Base-by-base conservation (phyloP, 2,329 filamentous ascomycete species). In the Bipolaris zeicola region DNA sequence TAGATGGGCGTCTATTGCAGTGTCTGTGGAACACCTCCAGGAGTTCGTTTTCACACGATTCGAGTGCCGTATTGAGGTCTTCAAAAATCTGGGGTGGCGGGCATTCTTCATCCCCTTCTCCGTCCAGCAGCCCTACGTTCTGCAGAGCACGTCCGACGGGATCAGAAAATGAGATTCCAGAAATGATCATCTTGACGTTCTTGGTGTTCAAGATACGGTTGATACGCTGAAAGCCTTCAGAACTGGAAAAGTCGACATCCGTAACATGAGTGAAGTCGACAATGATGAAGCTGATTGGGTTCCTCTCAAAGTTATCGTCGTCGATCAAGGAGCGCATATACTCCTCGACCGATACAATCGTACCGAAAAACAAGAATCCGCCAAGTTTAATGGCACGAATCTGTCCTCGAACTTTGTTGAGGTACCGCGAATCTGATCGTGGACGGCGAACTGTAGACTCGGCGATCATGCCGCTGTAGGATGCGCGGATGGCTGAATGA, bases 301-400 rank as follows among this genome's bases (percentile, higher is more conserved):
- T 85, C 62, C 86, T 81, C 24, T 82, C 80, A 71, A 97, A 98
- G 2, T 87, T 85, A 59, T 94, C 88, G 28, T 96, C 92, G 26
- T 93, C 88, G 44, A 98, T 88, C 31, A 98, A 79, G 3, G 83
- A 86, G 20, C 93, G 86, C 59, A 98, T 93, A 62, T 89, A 89
- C 61, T 91, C 90, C 75, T 99, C 95, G 0, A 99, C 94, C 45
- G 91, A 92, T 50, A 97, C 94, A 63, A 99, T 96, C 2, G 93
- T 98, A 14, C 95, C 95, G 66, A 99, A 99, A 81, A 99, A 99
- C n/a, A 99, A 85, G 70, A 94, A 98, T 0, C 95, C 94, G 0
- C 90, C 89, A 14, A 99, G 83, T 75, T 98, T 98, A 69, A 96
- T 89, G 47, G 98, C 88, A 56, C 91, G 89, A 33, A 96, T 95